Percentiles rank a stretch among this genome's conserved stretches.
phyloP scores from a whole-genome alignment of 495 filamentous ascomycete genomes.

The Acidiella bohemica region DNA sequence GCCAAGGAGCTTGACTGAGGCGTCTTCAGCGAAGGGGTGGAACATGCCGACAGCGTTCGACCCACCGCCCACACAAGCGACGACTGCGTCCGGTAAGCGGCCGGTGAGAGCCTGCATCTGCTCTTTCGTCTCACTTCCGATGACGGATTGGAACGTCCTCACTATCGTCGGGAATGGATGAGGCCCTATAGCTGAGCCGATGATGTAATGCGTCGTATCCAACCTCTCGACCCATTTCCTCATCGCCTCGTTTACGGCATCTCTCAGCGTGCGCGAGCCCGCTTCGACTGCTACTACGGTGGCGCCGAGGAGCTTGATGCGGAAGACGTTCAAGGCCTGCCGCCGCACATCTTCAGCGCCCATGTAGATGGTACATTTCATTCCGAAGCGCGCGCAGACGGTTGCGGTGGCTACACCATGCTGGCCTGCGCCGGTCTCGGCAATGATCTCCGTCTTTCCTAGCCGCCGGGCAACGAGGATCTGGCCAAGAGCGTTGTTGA shows the following conservation, averaged over 20 bases:
- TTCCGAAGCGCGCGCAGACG: constrained; percentile 89
- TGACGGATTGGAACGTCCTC: constrained; percentile 86
- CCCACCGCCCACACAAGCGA: constrained; percentile 91
- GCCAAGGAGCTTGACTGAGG: constrained; percentile 72
- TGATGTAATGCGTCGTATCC: constrained; percentile 88
- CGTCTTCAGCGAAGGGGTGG: constrained; percentile 82
- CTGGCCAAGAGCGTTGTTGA: constrained; percentile 92
- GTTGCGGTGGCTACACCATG: constrained; percentile 93
- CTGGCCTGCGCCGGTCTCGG: constrained; percentile 91
- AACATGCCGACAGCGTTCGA: constrained; percentile 91
- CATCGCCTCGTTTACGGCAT: constrained; percentile 89
- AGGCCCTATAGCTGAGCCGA: constrained; percentile 86
- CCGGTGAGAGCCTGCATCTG: constrained; percentile 71
- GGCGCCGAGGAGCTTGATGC: constrained; percentile 89
- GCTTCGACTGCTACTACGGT: constrained; percentile 77
- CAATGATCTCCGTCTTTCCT: constrained; percentile 88
- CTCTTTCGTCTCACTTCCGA: constrained; percentile 80
- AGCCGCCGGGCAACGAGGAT: constrained; percentile 66
- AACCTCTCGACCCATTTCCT: constrained; percentile 79
- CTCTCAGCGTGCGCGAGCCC: constrained; percentile 73
- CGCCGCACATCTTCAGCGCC: constrained; percentile 86
- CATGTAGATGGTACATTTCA: constrained; percentile 96
- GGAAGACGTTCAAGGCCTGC: constrained; percentile 90
- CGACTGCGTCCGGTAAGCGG: constrained; percentile 87
- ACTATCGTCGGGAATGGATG: constrained; percentile 96